Conservation (phyloP, 1,284 basidiomycete species). For the Takashimella tepidaria region DNA sequence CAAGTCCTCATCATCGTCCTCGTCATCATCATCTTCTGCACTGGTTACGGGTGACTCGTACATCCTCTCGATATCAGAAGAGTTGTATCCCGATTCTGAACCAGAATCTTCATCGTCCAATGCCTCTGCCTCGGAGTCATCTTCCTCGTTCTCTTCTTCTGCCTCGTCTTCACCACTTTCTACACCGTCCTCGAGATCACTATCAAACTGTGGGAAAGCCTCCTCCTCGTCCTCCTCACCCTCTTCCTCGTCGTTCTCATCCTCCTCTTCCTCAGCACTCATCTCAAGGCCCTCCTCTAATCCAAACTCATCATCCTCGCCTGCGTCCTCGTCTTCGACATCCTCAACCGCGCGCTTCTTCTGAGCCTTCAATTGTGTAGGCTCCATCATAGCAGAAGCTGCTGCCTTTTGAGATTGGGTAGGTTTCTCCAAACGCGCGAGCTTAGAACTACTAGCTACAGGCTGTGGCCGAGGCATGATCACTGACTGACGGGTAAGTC, state of each 20-base stretch:
- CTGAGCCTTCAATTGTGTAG: neutral
- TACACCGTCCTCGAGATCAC: neutral
- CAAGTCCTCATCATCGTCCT: slow-evolving; percentile 1
- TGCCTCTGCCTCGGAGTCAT: slow-evolving; percentile 37
- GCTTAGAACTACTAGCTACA: neutral
- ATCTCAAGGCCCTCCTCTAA: neutral
- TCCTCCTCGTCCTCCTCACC: neutral
- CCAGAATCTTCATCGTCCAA: slow-evolving; percentile 42
- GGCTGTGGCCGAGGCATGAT: neutral
- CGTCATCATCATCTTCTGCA: slow-evolving; percentile 15
- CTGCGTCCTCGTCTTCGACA: neutral
- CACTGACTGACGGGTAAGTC: too few species aligned
- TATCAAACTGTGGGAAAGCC: neutral
- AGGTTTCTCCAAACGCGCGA: too few species aligned
- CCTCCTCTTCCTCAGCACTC: neutral
- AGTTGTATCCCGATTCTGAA: slow-evolving; percentile 47
- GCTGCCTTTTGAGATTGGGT: neutral
- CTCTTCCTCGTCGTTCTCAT: slow-evolving; percentile 2
- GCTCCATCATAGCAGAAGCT: neutral
- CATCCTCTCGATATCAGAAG: slow-evolving; percentile 47
- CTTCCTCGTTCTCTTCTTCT: slow-evolving; percentile 4
- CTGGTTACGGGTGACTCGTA: slow-evolving; percentile 24
- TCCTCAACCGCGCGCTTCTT: neutral
- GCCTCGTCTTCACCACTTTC: neutral
- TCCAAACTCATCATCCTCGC: neutral